Conservation (phyloP, 2,329 filamentous ascomycete species). For the Ceratocystis huliohia region DNA sequence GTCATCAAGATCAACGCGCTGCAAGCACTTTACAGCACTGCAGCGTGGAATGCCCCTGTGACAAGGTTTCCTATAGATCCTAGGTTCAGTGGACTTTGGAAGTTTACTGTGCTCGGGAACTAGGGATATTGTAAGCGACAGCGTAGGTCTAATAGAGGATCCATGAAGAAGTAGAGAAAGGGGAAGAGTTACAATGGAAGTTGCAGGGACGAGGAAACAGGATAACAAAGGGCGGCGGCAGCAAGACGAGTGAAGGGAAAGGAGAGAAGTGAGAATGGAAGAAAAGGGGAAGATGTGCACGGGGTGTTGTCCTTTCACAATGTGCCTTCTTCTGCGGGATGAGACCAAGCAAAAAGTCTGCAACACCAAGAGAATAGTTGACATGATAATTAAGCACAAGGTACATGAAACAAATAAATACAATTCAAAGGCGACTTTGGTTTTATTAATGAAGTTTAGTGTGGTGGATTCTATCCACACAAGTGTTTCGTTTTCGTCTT, state of each 20-base stretch:
- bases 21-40: conserved; percentile 2
- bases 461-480: background rate
- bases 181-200: background rate
- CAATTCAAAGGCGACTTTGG: background rate
- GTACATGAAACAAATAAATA: background rate
- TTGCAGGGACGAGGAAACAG: background rate
- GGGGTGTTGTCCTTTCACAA: background rate
- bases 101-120: background rate
- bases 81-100: background rate
- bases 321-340: background rate
- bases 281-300: background rate
- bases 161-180: background rate
- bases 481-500: background rate
- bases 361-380: background rate
- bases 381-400: background rate
- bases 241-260: background rate
- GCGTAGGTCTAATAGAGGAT: background rate
- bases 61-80: background rate
- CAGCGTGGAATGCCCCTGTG: conserved; percentile 6
- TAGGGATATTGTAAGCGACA: background rate
- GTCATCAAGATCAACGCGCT: background rate
- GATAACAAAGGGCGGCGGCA: background rate
- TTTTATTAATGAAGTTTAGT: background rate
- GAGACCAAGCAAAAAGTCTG: background rate
- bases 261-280: background rate